Evolutionary conservation across 352 stramenopile genomes (phyloP), one percentile per base, ranked within the genome.

Genomic region (Phytopythium montanum): DNA sequence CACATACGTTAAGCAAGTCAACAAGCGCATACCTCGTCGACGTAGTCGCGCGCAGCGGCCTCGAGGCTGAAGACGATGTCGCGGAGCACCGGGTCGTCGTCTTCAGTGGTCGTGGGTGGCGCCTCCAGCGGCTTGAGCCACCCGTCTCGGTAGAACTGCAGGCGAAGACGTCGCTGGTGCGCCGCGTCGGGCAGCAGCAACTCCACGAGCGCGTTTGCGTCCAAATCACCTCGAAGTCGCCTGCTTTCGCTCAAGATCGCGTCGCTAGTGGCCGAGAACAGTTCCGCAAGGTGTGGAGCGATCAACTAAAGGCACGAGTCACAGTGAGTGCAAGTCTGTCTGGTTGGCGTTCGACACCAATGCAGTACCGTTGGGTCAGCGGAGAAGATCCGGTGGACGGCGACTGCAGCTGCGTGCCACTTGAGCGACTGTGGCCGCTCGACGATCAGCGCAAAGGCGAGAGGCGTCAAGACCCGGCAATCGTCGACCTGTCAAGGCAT

Each of bases 361-460:
- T 41, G 14, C 6, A 6, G 12, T 6, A 80, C 65, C 69, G 59
- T 36, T 7, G 48, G 64, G 21, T 69, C 54, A 51, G 61, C 72
- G 4, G 58, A 61, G 36, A 85, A 75, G 10, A 86, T 64, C 28
- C 74, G 82, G 34, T 81, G 69, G 31, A 88, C 68, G 18, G 72
- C 75, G 23, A 81, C 75, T 9, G 75, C 68, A 1, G 79, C 81
- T 0, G 79, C 74, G 9, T 74, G 67, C 81, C 83, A 90, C 65
- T 89, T 90, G 12, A 91, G 65, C 7, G 79, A 88, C 13, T 72
- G 64, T 3, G 68, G 52, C 1, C 74, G 79, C 38, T 87, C 71
- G 18, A 75, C 55, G 21, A 86, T 67, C 33, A 93, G 61, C 0
- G 76, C 72, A 48, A 90, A 90, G 8, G 82, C 62, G 18, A 91